Conservation (phyloP, 305 asterid species). For the Striga hermonthica region DNA sequence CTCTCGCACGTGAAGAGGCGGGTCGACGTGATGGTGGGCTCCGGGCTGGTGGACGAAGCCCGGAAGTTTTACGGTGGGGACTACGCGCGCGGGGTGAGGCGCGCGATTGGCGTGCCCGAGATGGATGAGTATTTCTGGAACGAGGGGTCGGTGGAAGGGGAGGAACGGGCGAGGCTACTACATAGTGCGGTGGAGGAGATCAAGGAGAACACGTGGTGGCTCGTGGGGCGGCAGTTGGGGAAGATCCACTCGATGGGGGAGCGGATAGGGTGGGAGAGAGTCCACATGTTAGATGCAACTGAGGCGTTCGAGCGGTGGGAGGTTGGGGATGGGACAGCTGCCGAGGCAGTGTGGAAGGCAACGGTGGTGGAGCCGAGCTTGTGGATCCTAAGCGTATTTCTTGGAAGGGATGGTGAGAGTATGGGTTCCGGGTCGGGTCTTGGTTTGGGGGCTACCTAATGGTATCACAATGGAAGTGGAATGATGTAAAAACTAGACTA, state of each 20-base stretch:
- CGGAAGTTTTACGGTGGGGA: conserved; percentile 48
- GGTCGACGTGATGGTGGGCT: conserved; percentile 57
- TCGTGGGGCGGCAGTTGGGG: conserved; percentile 48
- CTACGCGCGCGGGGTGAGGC: conserved; percentile 52
- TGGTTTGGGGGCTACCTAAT: too few relatives aligned
- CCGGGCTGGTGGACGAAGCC: conserved; percentile 59
- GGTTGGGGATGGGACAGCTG: too few relatives aligned
- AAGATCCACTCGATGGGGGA: conserved; percentile 52
- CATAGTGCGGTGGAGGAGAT: conserved; percentile 44
- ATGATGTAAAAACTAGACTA: too few relatives aligned
- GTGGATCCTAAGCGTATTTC: too few relatives aligned
- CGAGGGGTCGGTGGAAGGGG: conserved; percentile 27
- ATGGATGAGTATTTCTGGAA: conserved; percentile 44
- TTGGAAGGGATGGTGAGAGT: too few relatives aligned
- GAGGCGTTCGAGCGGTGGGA: conserved; percentile 41
- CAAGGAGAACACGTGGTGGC: conserved; percentile 48
- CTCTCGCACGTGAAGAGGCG: conserved; percentile 53
- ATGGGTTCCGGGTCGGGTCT: too few relatives aligned
- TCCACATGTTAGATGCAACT: conserved; percentile 60
- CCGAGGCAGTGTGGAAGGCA: too few relatives aligned
- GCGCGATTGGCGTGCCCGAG: conserved; percentile 77
- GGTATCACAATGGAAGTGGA: too few relatives aligned
- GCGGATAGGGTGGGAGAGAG: conserved; percentile 40
- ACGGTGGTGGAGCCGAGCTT: too few relatives aligned
- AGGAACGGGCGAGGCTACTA: conserved; percentile 25